Evolutionary conservation across 2,329 filamentous ascomycete genomes (phyloP), one percentile per base, ranked within the genome.

Genomic region (Diaporthe sp.): DNA sequence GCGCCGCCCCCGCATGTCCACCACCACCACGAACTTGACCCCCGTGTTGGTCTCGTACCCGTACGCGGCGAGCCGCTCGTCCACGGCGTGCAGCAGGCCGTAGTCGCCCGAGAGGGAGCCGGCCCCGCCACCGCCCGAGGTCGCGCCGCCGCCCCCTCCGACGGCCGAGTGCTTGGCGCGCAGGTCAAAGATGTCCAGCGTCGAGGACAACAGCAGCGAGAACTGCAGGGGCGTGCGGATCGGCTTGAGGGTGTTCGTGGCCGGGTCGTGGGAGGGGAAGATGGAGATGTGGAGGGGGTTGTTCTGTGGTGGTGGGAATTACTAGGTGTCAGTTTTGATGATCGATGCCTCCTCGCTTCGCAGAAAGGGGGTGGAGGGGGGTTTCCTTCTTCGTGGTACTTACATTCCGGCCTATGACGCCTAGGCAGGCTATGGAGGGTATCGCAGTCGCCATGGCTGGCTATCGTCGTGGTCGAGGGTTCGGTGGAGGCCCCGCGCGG

Each of bases 1-100:
- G 68, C 89, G 86, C 31, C 93, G 88, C 1, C 95, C 96, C 79
- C 95, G 92, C 90, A 98, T 95, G 85, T 99, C 96, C 42, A 98
- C 93, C 4, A 98, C 91, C 77, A 95, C 93, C 47, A 98, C 92
- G 81, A 99, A 92, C 83, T 96, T 96, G 78, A 98, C 92, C 55
- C 95, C 95, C 37, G 97, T 98, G 85, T 98, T 98, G 74, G 97
- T 98, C 85, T 98, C 91, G 92, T 95, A 98, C 81, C 97, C 97
- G 86, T 98, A 99, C 79, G 95, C 94, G 49, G 96, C 95, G 63
- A 98, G 90, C 37, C 96, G 91, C 86, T 99, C 96, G 86, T 98
- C 97, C 76, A 98, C 90, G 76, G 96, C 95, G 86, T 98, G 96
- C 70, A 99, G 90, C 17, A 98, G 90, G 42, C 97, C 96, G 79